Percentiles rank a stretch among this genome's conserved stretches.
These are phyloP conservation scores for Suillus paluster DNA, from an alignment of 768 basidiomycete genomes.

Conservation along the genomic window DNA sequence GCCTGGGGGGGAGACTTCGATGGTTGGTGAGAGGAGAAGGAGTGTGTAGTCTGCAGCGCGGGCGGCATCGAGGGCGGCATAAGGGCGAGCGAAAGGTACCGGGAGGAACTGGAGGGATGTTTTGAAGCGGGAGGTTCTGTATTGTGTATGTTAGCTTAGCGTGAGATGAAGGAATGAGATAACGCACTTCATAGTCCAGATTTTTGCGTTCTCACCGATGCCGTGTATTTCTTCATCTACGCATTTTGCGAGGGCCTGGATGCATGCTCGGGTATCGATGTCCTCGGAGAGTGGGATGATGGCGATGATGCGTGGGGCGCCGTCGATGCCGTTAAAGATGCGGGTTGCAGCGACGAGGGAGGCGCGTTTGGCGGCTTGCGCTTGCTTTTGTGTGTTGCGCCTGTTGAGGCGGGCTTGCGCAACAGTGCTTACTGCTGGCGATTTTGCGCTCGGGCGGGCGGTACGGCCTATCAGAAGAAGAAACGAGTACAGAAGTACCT, in stretches of 20 bases:
- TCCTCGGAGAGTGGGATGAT: constrained; percentile 83
- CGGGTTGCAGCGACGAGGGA: constrained; percentile 70
- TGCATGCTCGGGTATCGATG: constrained; percentile 54
- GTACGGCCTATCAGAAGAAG: constrained; percentile 53
- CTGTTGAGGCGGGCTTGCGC: constrained; percentile 80
- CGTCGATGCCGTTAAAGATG: constrained; percentile 79
- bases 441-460: constrained; percentile 58
- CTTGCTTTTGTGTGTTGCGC: constrained; percentile 85
- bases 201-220: constrained; percentile 14
- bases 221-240: constrained; percentile 50
- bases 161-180: not conserved
- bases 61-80: constrained; percentile 81
- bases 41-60: constrained; percentile 92
- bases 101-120: constrained; percentile 88
- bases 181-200: constrained; percentile 72
- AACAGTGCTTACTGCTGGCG: constrained; percentile 48
- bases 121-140: constrained; percentile 87
- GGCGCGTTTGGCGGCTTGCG: constrained; percentile 71
- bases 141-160: constrained; percentile 6
- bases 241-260: constrained; percentile 60
- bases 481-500: not conserved
- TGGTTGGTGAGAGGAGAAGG: constrained; percentile 68
- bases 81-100: constrained; percentile 71
- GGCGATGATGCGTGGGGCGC: constrained; percentile 84
- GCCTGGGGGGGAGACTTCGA: constrained; percentile 85